Base-by-base conservation (phyloP, 352 stramenopile species). In the Halophytophthora batemanensis region DNA sequence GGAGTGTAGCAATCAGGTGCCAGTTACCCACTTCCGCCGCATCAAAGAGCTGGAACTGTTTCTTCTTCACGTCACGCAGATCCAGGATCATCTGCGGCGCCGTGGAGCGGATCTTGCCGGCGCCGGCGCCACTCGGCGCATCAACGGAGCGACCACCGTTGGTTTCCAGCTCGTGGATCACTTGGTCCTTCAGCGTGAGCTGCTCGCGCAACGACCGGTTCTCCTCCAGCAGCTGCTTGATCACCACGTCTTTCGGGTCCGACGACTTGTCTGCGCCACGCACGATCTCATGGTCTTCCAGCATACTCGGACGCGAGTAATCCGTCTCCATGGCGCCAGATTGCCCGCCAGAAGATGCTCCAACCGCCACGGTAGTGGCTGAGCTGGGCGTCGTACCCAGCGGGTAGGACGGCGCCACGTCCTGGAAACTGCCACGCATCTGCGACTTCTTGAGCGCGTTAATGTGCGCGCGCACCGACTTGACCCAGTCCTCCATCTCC, bases 401-500 rank as follows among this genome's bases (percentile, higher is more conserved):
- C 2, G 41, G 56, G 51, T 50, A 74, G 6, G 61, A 50, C 4
- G 75, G 56, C 2, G 64, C 53, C 1, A 59, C 46, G 36, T 89
- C 80, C 38, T 93, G 74, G 63, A 91, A 87, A 50, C 80, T 91
- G 14, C 71, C 69, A 22, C 82, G 62, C 45, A 67, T 66, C 29
- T 70, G 59, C 34, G 38, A 66, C 22, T 80, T 75, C 61, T 89
- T 87, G 33, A 94, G 56, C 18, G 77, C 77, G 39, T 75, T 78
- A n/a, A 94, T 81, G 38, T 94, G 83, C 13, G 79, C 69, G 15
- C 80, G 66, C 22, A 94, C 86, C 12, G 77, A 86, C 67, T 92
- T 90, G 65, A 94, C 79, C 83, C 83, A 94, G 52, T 94, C 83
- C 53, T 94, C 83, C 73, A 86, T 88, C 50, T 94, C 83, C 21